Percentiles rank a stretch among this genome's conserved stretches.
Conservation (phyloP, 208 protist species). For the Blastocrithidia nonstop region DNA sequence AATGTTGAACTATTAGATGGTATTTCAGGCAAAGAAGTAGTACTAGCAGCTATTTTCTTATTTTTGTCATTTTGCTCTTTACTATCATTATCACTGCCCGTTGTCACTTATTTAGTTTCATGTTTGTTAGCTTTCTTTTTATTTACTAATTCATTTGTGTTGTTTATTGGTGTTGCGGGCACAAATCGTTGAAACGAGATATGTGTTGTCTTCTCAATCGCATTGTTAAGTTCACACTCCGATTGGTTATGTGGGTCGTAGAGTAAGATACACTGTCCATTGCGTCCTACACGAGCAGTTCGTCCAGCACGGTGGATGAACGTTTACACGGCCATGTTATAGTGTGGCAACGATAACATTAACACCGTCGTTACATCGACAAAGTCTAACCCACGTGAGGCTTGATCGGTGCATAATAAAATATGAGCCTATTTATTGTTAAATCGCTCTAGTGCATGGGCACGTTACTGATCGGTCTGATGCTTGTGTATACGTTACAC, state of each 20-base stretch:
- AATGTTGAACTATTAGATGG: constrained; percentile 7
- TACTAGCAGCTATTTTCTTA: too few relatives aligned
- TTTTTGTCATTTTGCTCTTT: constrained; percentile 1
- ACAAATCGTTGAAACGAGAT: constrained; percentile 21
- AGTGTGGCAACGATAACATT: constrained; percentile 90
- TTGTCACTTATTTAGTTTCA: neutral
- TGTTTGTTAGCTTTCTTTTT: constrained; percentile 3
- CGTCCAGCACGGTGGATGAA: constrained; percentile 95
- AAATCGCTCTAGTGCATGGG: constrained; percentile 73
- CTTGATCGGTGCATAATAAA: constrained; percentile 91
- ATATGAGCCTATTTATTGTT: constrained; percentile 46
- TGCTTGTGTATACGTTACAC: constrained; percentile 32
- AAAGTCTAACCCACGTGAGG: constrained; percentile 92
- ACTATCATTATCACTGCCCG: neutral
- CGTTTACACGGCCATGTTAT: constrained; percentile 63
- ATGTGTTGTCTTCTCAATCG: constrained; percentile 48
- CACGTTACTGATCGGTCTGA: constrained; percentile 51
- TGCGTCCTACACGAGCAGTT: constrained; percentile 83
- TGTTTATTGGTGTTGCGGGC: neutral
- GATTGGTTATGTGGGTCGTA: constrained; percentile 26
- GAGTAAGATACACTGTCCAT: constrained; percentile 85
- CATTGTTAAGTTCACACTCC: constrained; percentile 25
- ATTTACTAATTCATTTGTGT: neutral
- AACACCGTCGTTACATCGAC: constrained; percentile 88
- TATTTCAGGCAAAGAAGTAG: neutral